Evolutionary conservation across 1,139 yeast genomes (phyloP), one percentile per base, ranked within the genome.

Genomic region (Zygosaccharomyces pseudobailii): DNA sequence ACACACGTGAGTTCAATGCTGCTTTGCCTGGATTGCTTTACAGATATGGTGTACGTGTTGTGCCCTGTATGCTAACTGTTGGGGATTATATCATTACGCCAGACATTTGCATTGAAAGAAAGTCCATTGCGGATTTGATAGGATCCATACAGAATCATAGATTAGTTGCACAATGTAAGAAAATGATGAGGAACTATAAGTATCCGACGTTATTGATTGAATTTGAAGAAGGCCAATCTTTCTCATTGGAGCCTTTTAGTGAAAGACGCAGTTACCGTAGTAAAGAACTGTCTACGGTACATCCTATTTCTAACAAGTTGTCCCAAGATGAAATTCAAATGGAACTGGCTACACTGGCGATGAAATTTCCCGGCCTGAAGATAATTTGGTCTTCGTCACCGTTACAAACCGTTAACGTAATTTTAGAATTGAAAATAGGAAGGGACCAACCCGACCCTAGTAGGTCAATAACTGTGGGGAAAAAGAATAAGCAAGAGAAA

Each of bases 331-430:
- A 84, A 48, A 75, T 92, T 32, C 96, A 89, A 59, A 71, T 83
- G 43, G 86, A 88, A 56, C 63, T 92, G 6, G 75, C 89, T 28
- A 78, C 83, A 67, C 71, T 94, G 40, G 73, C 89, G 10, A 73
- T 87, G 46, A 76, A 84, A 21, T 92, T 82, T 55, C 98, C 98
- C 0, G 79, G 78, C 50, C 67, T 94, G 42, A 82, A 81, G 55
- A 77, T 92, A 13, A 71, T 92, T 9, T 94, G 98, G 99, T 87
- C 96, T 0, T 82, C 95, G 0, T 86, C 96, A 0, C 96, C 98
- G 0, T 76, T 84, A 49, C 96, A 89, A 60, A 87, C 96, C 0
- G 96, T 97, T 0, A 90, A 87, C 57, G 78, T 90, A n/a, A 82
- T 90, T 53, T 66, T 81, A 51, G 89, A 84, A 49, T 69, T 94